Evolutionary conservation across 2,329 filamentous ascomycete genomes (phyloP), one percentile per base, ranked within the genome.

Genomic region (Bipolaris cookei): DNA sequence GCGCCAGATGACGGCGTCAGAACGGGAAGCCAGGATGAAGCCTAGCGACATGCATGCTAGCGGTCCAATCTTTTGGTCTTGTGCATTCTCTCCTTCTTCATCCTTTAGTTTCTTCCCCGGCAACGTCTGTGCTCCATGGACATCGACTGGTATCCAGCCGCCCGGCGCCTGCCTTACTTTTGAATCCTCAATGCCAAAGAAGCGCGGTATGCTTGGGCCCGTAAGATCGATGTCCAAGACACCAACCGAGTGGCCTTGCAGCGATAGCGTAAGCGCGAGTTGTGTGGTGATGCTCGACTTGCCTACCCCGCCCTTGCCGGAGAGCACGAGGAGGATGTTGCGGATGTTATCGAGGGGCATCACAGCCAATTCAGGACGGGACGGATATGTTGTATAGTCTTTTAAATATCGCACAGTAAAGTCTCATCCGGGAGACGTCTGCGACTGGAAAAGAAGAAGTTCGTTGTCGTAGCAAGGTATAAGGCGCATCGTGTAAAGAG

Each of bases 221-320:
- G 95, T 99, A 16, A 99, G 85, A 76, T 99, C 95, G 73, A 98
- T 89, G 76, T 99, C 95, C 65, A 99, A 90, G 25, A 99, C 92
- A 51, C 95, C 95, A 41, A 98, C 94, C 0, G 91, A 92, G 75
- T 94, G 86, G 56, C 94, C 94, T 62, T 91, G 86, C 1, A 95
- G 84, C 1, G 92, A 89, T 30, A 99, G 87, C 0, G 93, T 92
- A 35, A 99, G 86, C 7, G 95, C 95, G 14, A 99, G 88, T 76
- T 99, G 95, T 1, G 94, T 96, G 0, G 95, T 98, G n/a, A 97
- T 88, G 50, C 92, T 97, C 41, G 94, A 98, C 82, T 99, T 99
- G 56, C 95, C 95, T 18, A 99, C 95, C 67, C 95, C 95, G 72
- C 95, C 95, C 84, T 99, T 99, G 68, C 95, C 95, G 11, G 95